Evolutionary conservation across 2,329 filamentous ascomycete species (phyloP).

Genomic region (Pestalotiopsis sp.): DNA sequence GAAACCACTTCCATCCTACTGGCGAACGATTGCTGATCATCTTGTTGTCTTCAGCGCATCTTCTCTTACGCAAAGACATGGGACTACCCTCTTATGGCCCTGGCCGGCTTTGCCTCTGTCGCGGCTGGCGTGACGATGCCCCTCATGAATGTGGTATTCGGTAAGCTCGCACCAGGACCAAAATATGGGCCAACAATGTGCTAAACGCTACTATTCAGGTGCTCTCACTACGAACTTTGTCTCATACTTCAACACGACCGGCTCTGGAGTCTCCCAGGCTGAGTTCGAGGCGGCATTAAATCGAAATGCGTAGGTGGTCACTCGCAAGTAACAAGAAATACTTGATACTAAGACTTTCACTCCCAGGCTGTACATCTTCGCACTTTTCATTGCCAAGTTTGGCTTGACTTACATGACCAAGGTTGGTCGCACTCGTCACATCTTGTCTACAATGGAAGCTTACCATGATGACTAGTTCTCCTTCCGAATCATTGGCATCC

Average conservation of each 20-base stretch:
- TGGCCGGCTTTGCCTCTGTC: slow-evolving; percentile 50
- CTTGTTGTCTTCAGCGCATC: slow-evolving; percentile 40
- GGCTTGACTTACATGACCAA: slow-evolving; percentile 64
- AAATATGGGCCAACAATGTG: too few species aligned
- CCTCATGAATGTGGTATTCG: slow-evolving; percentile 63
- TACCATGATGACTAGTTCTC: slow-evolving; percentile 43
- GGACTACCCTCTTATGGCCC: slow-evolving; percentile 52
- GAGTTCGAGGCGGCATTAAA: slow-evolving; percentile 47
- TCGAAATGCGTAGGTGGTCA: slow-evolving; percentile 42
- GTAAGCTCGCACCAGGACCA: slow-evolving; percentile 39
- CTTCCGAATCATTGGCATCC: slow-evolving; percentile 64
- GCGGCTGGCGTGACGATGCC: slow-evolving; percentile 59
- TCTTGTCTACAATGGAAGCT: neutral
- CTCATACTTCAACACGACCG: slow-evolving; percentile 38
- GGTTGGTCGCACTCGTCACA: slow-evolving; percentile 32
- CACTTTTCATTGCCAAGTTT: slow-evolving; percentile 70
- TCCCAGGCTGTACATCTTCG: slow-evolving; percentile 66
- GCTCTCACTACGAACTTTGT: slow-evolving; percentile 52
- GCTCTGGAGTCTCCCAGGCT: slow-evolving; percentile 20
- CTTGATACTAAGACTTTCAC: neutral
- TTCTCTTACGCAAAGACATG: slow-evolving; percentile 57
- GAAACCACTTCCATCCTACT: neutral
- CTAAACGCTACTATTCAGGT: slow-evolving; percentile 30
- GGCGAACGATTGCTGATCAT: slow-evolving; percentile 17
- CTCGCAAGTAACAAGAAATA: neutral